phyloP scores from a whole-genome alignment of 805 yeast genomes.

The Zygosaccharomyces rouxii region DNA sequence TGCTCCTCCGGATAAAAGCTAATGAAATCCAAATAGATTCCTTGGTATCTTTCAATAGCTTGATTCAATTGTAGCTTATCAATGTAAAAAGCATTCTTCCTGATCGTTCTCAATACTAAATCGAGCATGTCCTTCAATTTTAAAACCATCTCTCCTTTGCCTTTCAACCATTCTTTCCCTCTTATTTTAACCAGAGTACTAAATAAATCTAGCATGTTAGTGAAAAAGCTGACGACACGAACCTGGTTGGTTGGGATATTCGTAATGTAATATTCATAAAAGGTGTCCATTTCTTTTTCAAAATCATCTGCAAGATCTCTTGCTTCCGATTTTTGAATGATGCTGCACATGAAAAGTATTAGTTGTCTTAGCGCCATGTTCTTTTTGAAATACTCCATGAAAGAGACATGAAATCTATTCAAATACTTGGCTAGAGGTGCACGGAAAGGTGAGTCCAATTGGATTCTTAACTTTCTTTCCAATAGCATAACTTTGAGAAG shows the following conservation, averaged over 20 bases:
- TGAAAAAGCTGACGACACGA: conserved; percentile 43
- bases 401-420: conserved; percentile 73
- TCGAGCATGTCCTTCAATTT: conserved; percentile 30
- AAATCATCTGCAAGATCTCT: conserved; percentile 52
- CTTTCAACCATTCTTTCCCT: conserved; percentile 56
- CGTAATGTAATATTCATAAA: conserved; percentile 45
- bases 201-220: conserved; percentile 67
- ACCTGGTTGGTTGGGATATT: conserved; percentile 40
- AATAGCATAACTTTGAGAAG: conserved; percentile 68
- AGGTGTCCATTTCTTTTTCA: conserved; percentile 46
- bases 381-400: conserved; percentile 63
- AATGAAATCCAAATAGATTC: conserved; percentile 40
- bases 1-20: conserved; percentile 35
- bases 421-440: conserved; percentile 84
- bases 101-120: conserved; percentile 24
- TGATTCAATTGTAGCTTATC: conserved; percentile 67
- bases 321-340: conserved; percentile 32
- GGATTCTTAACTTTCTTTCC: conserved; percentile 80
- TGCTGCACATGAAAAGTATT: conserved; percentile 37
- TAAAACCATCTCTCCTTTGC: conserved; percentile 37
- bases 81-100: conserved; percentile 28
- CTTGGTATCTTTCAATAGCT: conserved; percentile 60
- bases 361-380: conserved; percentile 63
- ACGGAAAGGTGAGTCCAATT: conserved; percentile 84
- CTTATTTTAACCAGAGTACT: conserved; percentile 45